Evolutionary conservation across 2,329 filamentous ascomycete species (phyloP), one percentile per base, ranked within the genome.

Genomic region (Chaetomium sp.): DNA sequence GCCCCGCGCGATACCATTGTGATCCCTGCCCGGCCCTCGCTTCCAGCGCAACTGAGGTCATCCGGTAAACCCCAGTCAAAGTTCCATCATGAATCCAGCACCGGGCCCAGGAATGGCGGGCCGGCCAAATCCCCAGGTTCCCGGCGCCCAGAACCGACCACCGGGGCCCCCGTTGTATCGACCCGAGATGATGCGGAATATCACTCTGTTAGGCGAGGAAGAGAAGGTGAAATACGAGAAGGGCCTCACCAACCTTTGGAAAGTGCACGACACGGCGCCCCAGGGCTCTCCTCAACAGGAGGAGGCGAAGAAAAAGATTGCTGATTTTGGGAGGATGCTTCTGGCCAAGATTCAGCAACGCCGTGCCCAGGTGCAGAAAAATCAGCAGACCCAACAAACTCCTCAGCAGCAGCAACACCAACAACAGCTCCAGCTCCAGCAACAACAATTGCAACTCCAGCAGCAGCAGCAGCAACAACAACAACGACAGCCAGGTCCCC

Each of bases 151-250:
- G 33, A 50, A 48, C 33, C 50, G 55, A 14, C 53, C 10, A 12
- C 51, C 54, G 35, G 48, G 12, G 2, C 12, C 47, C 11, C 52
- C 37, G 1, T 75, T 80, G 68, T 80, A 78, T 37, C 72, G 74
- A 37, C 79, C 80, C 0, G 73, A 76, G 38, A 74, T 78, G 52
- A 82, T 84, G 67, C 73, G 76, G 37, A 72, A 59, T 5, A 71
- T 84, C 3, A 71, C 71, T 2, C 74, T 76, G 41, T 71, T 86
- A 2, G 77, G 71, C 33, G 72, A 78, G 1, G 74, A 79, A 1
- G 83, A 86, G 55, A 82, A 79, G 62, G 62, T 62, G 2, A 83
- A 82, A 62, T 86, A 85, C 61, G 80, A 85, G 61, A 68, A 72
- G 2, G 82, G 82, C 1, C 70, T 86, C 0, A 71, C 74, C 8